Evolutionary conservation across 2,329 filamentous ascomycete genomes (phyloP), one percentile per base, ranked within the genome.

Genomic region (Pseudogymnoascus sp.): DNA sequence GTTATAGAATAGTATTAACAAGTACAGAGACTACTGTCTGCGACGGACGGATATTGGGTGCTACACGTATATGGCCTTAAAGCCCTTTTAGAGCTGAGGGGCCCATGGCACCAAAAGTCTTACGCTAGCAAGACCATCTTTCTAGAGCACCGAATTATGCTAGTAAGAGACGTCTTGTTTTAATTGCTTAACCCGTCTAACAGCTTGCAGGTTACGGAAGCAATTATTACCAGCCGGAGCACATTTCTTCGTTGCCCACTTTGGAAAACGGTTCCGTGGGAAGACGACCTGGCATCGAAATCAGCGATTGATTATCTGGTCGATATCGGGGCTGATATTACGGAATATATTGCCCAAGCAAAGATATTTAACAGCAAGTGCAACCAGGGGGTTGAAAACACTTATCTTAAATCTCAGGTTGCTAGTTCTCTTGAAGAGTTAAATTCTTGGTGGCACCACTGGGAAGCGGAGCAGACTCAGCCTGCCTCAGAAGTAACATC

Each of bases 241-340:
- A 65, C 65, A 10, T 66, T 66, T 64, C 65, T 66, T 26, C 14
- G 42, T 36, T 11, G 37, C 36, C 18, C 14, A 60, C 39, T 51
- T 21, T 67, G 65, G 65, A 67, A 67, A 66, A 65, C n/a, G 2
- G 62, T 67, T 10, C 65, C 65, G 18, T 67, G 65, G 65, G 65
- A 64, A 64, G 66, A 66, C 21, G 61, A 67, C 34, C 62, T 57
- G 16, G 29, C 23, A 34, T 64, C 64, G 6, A 67, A 66, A 62
- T 51, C n/a, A 18, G 21, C 57, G 5, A 59, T 66, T 23, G 66
- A 67, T 57, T 66, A 64, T 63, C 51, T 67, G 11, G 47, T 67
- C 10, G 65, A 67, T 34, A 66, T 67, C 14, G 54, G 26, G 7
- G 51, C 60, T 18, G 64, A 65, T 34, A 64, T 62, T 11, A 40